A percentile compares a stretch with the other conserved stretches of the same genome.
Conservation (phyloP, 2,329 filamentous ascomycete species). For the Chaetoscypha palmicola region DNA sequence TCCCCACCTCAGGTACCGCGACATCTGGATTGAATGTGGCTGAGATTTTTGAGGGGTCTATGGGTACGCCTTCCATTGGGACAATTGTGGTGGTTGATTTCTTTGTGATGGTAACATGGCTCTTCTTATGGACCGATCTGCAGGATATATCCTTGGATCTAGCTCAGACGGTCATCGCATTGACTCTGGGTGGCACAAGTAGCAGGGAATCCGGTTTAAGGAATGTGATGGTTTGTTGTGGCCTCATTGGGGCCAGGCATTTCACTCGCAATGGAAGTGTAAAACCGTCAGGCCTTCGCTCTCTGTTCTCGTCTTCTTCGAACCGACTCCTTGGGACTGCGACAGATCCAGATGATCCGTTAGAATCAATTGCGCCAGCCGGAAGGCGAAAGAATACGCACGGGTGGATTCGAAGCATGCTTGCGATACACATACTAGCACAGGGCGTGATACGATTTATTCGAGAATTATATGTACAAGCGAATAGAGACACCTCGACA, state of each 20-base stretch:
- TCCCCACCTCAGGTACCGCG: slow-evolving; percentile 73
- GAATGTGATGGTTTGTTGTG: slow-evolving; percentile 64
- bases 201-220: slow-evolving; percentile 61
- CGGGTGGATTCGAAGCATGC: slow-evolving; percentile 59
- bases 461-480: slow-evolving; percentile 59
- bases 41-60: slow-evolving; percentile 84
- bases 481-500: slow-evolving; percentile 46
- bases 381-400: slow-evolving; percentile 53
- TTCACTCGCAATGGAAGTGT: slow-evolving; percentile 24
- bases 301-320: slow-evolving; percentile 25
- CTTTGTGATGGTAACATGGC: slow-evolving; percentile 76
- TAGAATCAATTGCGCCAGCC: slow-evolving; percentile 38
- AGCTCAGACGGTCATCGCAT: slow-evolving; percentile 86
- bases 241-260: slow-evolving; percentile 47
- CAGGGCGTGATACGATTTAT: slow-evolving; percentile 67
- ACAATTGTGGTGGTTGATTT: slow-evolving; percentile 80
- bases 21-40: slow-evolving; percentile 66
- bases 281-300: slow-evolving; percentile 24
- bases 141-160: slow-evolving; percentile 85
- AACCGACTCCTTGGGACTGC: slow-evolving; percentile 21
- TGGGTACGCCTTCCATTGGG: slow-evolving; percentile 77
- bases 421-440: slow-evolving; percentile 69
- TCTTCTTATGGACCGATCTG: slow-evolving; percentile 79
- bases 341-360: slow-evolving; percentile 37
- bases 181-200: slow-evolving; percentile 75